Evolutionary conservation across 768 basidiomycete species (phyloP), one percentile per base, ranked within the genome.

Genomic region (Clitopilus hobsonii): DNA sequence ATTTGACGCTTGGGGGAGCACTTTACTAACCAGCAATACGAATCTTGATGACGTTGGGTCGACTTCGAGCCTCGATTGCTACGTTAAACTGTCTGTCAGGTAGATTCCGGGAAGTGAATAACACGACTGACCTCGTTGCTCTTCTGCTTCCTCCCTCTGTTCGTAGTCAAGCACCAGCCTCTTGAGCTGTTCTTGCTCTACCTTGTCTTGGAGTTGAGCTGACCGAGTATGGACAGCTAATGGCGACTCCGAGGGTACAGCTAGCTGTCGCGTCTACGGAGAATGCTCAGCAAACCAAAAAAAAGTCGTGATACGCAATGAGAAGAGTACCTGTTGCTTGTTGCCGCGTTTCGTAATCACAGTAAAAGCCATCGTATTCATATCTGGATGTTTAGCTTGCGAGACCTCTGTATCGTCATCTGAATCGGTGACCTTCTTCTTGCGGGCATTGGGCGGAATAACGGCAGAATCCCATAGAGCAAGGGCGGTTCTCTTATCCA

Each of bases 131-230:
- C 89, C 88, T 81, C 84, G 89, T 61, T 89, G 63, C 63, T 91
- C 89, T 66, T 91, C 89, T 2, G 81, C 87, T 70, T 92, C 91
- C 68, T 93, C 92, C 28, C 88, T 87, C 62, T 93, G 91, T 65
- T 93, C 92, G 59, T 93, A 94, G 66, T 93, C 82, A 52, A 96
- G 80, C 3, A 97, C 97, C 18, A 98, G 80, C n/a, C 87, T 84
- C 74, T 99, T 99, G 61, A 99, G 74, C 58, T 98, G 92, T 69
- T 98, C 94, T 62, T 98, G 96, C 66, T 99, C 97, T 6, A 91
- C 93, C 71, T 88, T 91, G 70, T 95, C 94, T 67, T 94, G 94
- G 58, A 91, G 74, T 65, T 98, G 97, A 38, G 97, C 92, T 1
- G 89, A 84, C 26, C 88, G 85, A 1, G 94, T 95, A 63, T 97